Evolutionary conservation across 306 rosid genomes (phyloP).

Genomic region (Cicer cuneatum): DNA sequence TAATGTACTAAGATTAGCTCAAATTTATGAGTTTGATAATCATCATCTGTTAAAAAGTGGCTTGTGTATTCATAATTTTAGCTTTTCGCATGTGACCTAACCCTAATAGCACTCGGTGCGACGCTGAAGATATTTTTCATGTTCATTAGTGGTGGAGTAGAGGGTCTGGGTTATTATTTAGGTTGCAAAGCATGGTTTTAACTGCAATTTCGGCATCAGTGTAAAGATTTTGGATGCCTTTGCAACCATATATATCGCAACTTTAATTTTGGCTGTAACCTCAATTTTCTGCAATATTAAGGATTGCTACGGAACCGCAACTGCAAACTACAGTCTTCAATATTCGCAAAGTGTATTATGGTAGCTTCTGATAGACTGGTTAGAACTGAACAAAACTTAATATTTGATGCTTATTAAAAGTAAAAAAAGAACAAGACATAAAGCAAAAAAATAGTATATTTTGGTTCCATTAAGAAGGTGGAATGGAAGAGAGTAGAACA

Average conservation of each 20-base stretch:
- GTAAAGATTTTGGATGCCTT: neutral
- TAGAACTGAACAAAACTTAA: neutral
- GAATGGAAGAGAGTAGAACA: neutral
- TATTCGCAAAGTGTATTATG: neutral
- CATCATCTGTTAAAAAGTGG: neutral
- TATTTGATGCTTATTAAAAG: neutral
- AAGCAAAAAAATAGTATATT: neutral
- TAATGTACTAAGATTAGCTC: neutral
- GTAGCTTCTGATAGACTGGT: neutral
- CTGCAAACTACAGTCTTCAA: neutral
- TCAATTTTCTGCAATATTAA: neutral
- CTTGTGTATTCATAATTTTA: neutral
- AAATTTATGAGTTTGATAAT: neutral
- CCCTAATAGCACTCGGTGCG: neutral
- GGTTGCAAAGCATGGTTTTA: neutral
- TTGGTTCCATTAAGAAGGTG: slow-evolving; percentile 2
- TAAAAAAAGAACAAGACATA: neutral
- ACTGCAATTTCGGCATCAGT: neutral
- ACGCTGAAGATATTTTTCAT: neutral
- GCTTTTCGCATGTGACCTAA: neutral
- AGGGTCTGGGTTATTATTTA: neutral
- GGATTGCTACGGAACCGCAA: neutral
- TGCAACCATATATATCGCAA: neutral
- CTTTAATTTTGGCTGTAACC: neutral
- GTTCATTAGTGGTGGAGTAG: slow-evolving; percentile 13